These are phyloP conservation scores for Botrytis fabae DNA, from an alignment of 2,329 filamentous ascomycete genomes.

Conservation along the genomic window DNA sequence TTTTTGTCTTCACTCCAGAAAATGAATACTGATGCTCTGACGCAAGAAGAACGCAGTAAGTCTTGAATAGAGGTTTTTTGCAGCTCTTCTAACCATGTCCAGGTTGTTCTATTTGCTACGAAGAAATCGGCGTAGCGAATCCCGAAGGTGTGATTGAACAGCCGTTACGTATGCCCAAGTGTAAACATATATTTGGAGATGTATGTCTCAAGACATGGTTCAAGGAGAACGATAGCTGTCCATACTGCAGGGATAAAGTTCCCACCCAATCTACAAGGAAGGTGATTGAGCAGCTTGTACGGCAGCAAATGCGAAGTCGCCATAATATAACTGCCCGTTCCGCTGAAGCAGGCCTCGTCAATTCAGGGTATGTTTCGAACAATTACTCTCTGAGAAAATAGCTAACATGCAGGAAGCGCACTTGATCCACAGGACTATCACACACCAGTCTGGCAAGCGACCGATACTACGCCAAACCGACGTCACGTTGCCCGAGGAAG, in stretches of 20 bases:
- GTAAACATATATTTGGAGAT: constrained; percentile 64
- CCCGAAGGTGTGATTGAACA: constrained; percentile 59
- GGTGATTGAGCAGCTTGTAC: constrained; percentile 16
- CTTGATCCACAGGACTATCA: constrained; percentile 11
- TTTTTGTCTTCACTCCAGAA: constrained; percentile 37
- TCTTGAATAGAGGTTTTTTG: background rate
- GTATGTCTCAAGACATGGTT: constrained; percentile 67
- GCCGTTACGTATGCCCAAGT: constrained; percentile 59
- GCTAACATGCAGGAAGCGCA: constrained; percentile 11
- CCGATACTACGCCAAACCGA: constrained; percentile 29
- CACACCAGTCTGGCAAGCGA: background rate
- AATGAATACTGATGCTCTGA: constrained; percentile 35
- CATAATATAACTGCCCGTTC: background rate
- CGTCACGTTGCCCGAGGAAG: constrained; percentile 34
- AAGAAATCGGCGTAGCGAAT: constrained; percentile 57
- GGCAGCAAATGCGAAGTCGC: background rate
- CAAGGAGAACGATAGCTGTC: constrained; percentile 61
- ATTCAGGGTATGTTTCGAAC: background rate
- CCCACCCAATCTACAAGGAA: constrained; percentile 47
- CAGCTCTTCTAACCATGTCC: constrained; percentile 25
- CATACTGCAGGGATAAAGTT: constrained; percentile 63
- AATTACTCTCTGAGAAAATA: background rate
- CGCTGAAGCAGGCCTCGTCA: background rate
- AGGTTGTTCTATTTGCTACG: constrained; percentile 67
- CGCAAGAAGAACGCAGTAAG: constrained; percentile 38